A percentile compares a stretch with the other conserved stretches of the same genome.
Conservation (phyloP, 2,329 filamentous ascomycete genomes). For the Phialophora tarda region DNA sequence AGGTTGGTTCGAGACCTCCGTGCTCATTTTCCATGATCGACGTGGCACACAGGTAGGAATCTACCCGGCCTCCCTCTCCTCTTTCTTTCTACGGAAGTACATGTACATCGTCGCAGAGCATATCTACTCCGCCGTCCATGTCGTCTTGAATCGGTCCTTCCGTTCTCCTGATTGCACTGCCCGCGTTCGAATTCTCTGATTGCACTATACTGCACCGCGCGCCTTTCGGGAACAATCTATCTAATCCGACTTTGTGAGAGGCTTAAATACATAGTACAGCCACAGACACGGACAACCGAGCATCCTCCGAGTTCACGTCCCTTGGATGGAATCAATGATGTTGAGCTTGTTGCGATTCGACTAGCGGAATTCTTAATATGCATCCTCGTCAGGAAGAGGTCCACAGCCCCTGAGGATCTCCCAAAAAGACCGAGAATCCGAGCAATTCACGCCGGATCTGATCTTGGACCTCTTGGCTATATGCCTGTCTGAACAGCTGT, state of each 20-base stretch:
- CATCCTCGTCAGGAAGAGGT: no score
- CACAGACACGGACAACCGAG: neutral
- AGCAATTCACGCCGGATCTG: no score
- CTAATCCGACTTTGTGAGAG: neutral
- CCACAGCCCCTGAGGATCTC: no score
- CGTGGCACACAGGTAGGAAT: neutral
- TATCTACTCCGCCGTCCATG: neutral
- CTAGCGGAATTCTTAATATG: neutral
- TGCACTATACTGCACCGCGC: no score
- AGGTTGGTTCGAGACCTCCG: neutral
- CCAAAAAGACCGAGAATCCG: no score
- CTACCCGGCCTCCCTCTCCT: neutral
- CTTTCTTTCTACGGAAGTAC: neutral
- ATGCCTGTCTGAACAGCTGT: no score
- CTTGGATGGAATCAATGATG: neutral
- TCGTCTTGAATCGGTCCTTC: neutral
- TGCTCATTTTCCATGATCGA: neutral
- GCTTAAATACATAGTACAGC: neutral
- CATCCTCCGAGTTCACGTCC: neutral
- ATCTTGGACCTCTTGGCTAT: no score
- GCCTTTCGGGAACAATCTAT: neutral
- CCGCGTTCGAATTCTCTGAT: no score
- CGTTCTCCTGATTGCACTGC: neutral
- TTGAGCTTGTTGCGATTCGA: neutral
- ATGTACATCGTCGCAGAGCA: neutral